Conservation (phyloP, 179 eudicot species). For the Dionaea muscipula region DNA sequence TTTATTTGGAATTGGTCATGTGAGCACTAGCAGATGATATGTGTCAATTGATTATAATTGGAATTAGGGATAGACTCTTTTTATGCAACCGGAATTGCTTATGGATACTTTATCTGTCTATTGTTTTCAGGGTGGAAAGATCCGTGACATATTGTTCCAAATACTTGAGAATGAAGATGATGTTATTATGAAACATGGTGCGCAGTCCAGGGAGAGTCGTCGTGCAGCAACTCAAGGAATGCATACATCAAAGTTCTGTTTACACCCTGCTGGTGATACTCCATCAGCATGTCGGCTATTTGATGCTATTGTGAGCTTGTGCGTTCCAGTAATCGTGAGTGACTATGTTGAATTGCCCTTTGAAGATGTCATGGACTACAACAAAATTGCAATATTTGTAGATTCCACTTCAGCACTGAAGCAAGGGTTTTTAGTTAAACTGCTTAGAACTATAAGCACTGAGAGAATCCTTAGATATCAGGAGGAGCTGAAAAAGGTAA, state of each 20-base stretch:
- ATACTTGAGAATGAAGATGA: constrained; percentile 62
- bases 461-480: constrained; percentile 54
- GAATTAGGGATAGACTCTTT: too few relatives aligned
- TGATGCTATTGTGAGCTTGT: constrained; percentile 89
- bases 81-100: too few relatives aligned
- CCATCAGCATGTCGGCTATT: constrained; percentile 87
- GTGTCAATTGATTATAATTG: too few relatives aligned
- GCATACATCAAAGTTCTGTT: constrained; percentile 82
- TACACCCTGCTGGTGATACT: constrained; percentile 94
- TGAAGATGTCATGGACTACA: constrained; percentile 77
- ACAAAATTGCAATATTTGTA: constrained; percentile 62
- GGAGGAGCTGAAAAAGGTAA: constrained; percentile 63
- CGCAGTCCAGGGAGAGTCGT: constrained; percentile 85
- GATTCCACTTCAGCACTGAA: constrained; percentile 57
- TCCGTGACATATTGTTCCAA: constrained; percentile 71
- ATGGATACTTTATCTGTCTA: neutral
- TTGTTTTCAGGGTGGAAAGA: constrained; percentile 69
- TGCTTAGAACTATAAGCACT: constrained; percentile 39
- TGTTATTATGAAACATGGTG: constrained; percentile 74
- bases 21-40: too few relatives aligned
- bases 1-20: too few relatives aligned
- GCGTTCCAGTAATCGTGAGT: constrained; percentile 75
- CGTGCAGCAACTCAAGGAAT: constrained; percentile 79
- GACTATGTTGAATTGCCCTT: constrained; percentile 81
- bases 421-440: constrained; percentile 45